Evolutionary conservation across 2,329 filamentous ascomycete species (phyloP).

Genomic region (Thielaviopsis musarum): DNA sequence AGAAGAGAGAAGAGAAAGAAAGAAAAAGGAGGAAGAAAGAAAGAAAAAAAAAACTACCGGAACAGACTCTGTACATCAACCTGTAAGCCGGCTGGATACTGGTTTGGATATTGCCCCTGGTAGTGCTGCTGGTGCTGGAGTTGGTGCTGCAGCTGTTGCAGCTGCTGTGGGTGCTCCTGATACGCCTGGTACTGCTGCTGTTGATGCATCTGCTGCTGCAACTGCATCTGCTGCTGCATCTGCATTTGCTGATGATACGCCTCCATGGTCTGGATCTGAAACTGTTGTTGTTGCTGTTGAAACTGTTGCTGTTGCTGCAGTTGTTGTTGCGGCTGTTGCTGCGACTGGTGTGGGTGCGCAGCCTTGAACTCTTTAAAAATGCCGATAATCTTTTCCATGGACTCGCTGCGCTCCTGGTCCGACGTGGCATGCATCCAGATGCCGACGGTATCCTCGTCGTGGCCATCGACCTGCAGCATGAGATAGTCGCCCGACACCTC

Average conservation of each 20-base stretch:
- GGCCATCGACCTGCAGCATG: conserved; percentile 27
- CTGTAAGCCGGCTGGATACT: neutral
- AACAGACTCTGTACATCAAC: neutral
- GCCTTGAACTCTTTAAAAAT: conserved; percentile 22
- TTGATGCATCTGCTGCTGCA: conserved; percentile 1
- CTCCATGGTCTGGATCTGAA: conserved; percentile 2
- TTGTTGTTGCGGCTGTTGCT: neutral
- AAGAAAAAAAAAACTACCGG: neutral
- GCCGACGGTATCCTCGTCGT: conserved; percentile 28
- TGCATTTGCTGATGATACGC: neutral
- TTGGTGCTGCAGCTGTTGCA: neutral
- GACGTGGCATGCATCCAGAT: conserved; percentile 38
- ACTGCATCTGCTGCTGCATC: neutral
- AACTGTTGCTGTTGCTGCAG: neutral
- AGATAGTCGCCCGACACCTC: conserved; percentile 43
- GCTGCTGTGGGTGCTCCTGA: neutral
- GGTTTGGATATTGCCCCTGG: neutral
- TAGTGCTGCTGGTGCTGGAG: neutral
- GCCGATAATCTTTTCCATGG: conserved; percentile 25
- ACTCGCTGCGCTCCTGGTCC: conserved; percentile 26
- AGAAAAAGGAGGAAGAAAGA: neutral
- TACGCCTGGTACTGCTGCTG: neutral
- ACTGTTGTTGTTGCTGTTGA: conserved; percentile 1
- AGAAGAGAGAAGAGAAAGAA: no score
- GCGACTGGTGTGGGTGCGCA: conserved; percentile 9